A percentile compares a stretch with the other conserved stretches of the same genome.
phyloP scores from a whole-genome alignment of 2,329 filamentous ascomycete genomes.

The Penicillium oxalicum region DNA sequence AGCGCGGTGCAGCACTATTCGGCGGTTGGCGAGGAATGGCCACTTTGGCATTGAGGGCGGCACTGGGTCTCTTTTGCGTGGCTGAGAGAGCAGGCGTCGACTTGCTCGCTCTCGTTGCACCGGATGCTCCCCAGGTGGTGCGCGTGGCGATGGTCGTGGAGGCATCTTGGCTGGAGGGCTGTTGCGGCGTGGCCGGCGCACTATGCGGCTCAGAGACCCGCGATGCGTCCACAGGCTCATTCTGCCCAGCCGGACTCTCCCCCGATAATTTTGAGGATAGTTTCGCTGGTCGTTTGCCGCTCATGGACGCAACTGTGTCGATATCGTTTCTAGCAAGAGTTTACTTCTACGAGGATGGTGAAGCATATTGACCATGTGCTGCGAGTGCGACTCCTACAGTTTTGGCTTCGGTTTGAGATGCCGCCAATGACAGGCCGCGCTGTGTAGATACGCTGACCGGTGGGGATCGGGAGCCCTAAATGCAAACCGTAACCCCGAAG shows the following conservation, averaged over 20 bases:
- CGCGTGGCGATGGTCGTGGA: background rate
- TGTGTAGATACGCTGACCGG: slow-evolving; percentile 9
- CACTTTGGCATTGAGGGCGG: slow-evolving; percentile 13
- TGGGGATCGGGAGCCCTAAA: slow-evolving; percentile 13
- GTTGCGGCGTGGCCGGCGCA: slow-evolving; percentile 13
- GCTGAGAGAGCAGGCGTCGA: slow-evolving; percentile 7
- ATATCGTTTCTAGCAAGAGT: background rate
- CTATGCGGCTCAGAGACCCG: slow-evolving; percentile 10
- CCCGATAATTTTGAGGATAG: slow-evolving; percentile 5
- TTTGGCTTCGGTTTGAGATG: slow-evolving; percentile 15
- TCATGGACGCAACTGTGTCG: slow-evolving; percentile 12
- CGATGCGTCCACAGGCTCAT: slow-evolving; percentile 4
- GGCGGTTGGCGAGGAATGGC: slow-evolving; percentile 30
- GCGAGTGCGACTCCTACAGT: slow-evolving; percentile 6
- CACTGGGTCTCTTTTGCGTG: background rate
- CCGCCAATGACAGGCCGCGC: slow-evolving; percentile 13
- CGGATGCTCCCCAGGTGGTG: slow-evolving; percentile 4
- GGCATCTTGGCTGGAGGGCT: slow-evolving; percentile 1
- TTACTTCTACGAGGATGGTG: background rate
- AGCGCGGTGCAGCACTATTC: slow-evolving; percentile 14
- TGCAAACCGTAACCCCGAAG: background rate
- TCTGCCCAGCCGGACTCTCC: slow-evolving; percentile 4
- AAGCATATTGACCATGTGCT: slow-evolving; percentile 3
- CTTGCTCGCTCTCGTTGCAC: slow-evolving; percentile 1
- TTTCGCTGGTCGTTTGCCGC: slow-evolving; percentile 9